Conservation (phyloP, 495 filamentous ascomycete species). For the Hypoxylon lenormandii region DNA sequence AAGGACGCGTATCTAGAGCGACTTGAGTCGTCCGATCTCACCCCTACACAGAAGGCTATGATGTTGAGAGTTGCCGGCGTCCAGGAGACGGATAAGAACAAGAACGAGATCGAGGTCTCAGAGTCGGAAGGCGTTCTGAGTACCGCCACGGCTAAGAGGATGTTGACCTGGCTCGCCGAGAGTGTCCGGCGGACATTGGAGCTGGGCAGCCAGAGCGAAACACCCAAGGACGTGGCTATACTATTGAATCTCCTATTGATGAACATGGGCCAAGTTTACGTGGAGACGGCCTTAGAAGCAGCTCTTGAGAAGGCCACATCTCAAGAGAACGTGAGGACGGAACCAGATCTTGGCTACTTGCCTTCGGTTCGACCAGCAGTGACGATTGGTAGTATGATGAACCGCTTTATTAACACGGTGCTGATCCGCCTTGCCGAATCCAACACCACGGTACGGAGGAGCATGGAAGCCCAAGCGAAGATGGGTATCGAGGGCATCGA, state of each 20-base stretch:
- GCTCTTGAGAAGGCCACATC: constrained; percentile 78
- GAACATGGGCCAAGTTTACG: constrained; percentile 91
- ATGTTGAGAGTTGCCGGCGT: constrained; percentile 85
- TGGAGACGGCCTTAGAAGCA: constrained; percentile 93
- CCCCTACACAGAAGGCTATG: constrained; percentile 83
- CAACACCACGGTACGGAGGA: constrained; percentile 87
- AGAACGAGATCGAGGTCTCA: constrained; percentile 84
- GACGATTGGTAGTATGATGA: constrained; percentile 90
- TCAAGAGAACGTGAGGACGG: constrained; percentile 79
- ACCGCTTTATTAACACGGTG: constrained; percentile 87
- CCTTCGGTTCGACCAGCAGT: constrained; percentile 81
- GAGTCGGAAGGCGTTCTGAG: constrained; percentile 88
- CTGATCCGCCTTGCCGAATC: constrained; percentile 88
- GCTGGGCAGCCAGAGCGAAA: constrained; percentile 84
- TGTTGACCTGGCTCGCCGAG: constrained; percentile 98
- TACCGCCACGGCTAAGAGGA: constrained; percentile 87
- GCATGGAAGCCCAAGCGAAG: constrained; percentile 87
- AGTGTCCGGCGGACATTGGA: constrained; percentile 93
- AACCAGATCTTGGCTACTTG: constrained; percentile 90
- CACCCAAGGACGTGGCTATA: constrained; percentile 91
- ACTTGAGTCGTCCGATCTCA: constrained; percentile 85
- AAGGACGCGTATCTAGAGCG: constrained; percentile 86
- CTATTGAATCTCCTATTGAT: constrained; percentile 85
- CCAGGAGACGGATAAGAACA: constrained; percentile 64
- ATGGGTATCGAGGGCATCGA: constrained; percentile 80